Evolutionary conservation across 1,284 basidiomycete genomes (phyloP).

Genomic region (Microbotryum lychnidis-dioicae): DNA sequence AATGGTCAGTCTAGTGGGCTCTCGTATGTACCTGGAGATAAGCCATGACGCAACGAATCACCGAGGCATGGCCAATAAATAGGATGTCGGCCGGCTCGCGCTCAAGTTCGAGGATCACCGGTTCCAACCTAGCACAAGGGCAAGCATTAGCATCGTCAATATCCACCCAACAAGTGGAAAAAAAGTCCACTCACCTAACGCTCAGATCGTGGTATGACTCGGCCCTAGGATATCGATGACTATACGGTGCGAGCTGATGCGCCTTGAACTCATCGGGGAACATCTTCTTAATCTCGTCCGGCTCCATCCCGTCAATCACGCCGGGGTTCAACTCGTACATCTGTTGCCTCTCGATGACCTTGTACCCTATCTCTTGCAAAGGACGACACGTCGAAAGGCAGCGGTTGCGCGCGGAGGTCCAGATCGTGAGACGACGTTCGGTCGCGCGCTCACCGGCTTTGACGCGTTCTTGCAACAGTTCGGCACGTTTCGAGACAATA

Average conservation of each 20-base stretch:
- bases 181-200: conserved; percentile 43
- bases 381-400: conserved; percentile 95
- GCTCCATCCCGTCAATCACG: conserved; percentile 71
- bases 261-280: conserved; percentile 92
- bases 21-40: conserved; percentile 28
- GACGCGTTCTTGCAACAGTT: conserved; percentile 31
- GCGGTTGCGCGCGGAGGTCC: conserved; percentile 88
- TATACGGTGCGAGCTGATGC: conserved; percentile 85
- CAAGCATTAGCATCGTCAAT: conserved; percentile 1
- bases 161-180: neutral
- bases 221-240: conserved; percentile 73
- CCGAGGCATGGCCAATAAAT: conserved; percentile 67
- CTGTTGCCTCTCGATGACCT: conserved; percentile 83
- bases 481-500: conserved; percentile 36
- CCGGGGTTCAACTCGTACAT: conserved; percentile 95
- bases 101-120: conserved; percentile 74
- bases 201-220: conserved; percentile 88
- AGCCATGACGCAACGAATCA: conserved; percentile 78
- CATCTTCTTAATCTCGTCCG: conserved; percentile 77
- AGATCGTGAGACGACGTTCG: conserved; percentile 52
- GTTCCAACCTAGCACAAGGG: conserved; percentile 50
- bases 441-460: conserved; percentile 19
- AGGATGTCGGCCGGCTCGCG: conserved; percentile 62
- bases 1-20: too few species aligned
- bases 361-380: conserved; percentile 58